Conservation (phyloP, 2,329 filamentous ascomycete genomes). For the Ophiostoma ulmi region DNA sequence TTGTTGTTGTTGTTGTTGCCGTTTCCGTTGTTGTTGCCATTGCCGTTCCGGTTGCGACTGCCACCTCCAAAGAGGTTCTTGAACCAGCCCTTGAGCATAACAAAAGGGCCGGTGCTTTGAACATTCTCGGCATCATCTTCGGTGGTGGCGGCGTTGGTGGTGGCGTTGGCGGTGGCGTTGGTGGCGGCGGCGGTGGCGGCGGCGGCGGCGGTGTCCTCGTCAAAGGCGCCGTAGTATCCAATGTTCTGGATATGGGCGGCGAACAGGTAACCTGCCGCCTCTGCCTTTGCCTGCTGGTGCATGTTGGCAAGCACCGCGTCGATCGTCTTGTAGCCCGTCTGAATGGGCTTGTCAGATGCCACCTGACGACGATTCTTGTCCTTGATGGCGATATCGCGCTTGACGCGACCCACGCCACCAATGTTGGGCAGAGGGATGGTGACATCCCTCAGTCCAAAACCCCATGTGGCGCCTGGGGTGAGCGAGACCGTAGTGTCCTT, state of each 20-base stretch:
- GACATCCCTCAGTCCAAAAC: conserved; percentile 12
- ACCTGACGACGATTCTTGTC: background rate
- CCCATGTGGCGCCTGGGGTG: conserved; percentile 15
- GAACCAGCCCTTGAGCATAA: background rate
- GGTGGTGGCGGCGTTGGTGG: background rate
- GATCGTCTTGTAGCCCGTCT: background rate
- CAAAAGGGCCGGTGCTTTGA: background rate
- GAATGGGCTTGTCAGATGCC: background rate
- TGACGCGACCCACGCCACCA: background rate
- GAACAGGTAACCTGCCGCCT: background rate
- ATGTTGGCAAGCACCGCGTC: background rate
- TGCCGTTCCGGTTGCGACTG: background rate
- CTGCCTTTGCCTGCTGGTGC: background rate
- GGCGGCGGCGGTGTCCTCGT: background rate
- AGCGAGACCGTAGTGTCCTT: conserved; percentile 16
- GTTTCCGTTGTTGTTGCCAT: too few species aligned
- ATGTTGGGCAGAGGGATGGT: background rate
- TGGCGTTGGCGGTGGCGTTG: background rate
- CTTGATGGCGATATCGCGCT: background rate
- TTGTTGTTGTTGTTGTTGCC: too few species aligned
- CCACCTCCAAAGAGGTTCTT: background rate
- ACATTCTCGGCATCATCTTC: background rate
- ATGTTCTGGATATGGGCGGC: background rate
- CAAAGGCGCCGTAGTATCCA: background rate
- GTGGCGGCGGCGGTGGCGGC: background rate